Percentiles rank a stretch among this genome's conserved stretches.
phyloP scores from a whole-genome alignment of 2,329 filamentous ascomycete species.

The Ophiosphaerella herpotricha region DNA sequence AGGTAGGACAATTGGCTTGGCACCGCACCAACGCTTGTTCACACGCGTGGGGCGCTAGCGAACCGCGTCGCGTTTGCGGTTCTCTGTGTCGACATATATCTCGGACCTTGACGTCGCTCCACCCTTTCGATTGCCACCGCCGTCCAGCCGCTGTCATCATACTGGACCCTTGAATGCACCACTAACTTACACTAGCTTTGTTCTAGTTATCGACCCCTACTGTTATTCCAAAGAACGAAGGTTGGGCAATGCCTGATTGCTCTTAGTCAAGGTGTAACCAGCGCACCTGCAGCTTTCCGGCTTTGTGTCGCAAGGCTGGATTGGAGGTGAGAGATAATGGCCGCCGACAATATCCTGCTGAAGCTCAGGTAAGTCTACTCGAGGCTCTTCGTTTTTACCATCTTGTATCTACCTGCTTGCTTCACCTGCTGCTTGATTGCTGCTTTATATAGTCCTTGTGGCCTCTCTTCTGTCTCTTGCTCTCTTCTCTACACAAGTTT shows the following conservation, averaged over 20 bases:
- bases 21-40: conserved; percentile 7
- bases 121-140: conserved; percentile 1
- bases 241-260: conserved; percentile 15
- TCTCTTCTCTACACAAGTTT: background rate
- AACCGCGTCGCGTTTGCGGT: conserved; percentile 30
- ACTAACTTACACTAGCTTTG: background rate
- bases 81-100: conserved; percentile 21
- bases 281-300: background rate
- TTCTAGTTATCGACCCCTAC: background rate
- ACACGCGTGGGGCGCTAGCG: conserved; percentile 26
- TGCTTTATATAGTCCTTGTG: too few relatives aligned
- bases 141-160: conserved; percentile 3
- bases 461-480: too few relatives aligned
- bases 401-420: background rate
- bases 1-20: conserved; percentile 29
- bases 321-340: conserved; percentile 28
- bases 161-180: too few relatives aligned
- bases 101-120: conserved; percentile 16
- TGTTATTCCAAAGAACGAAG: conserved; percentile 5
- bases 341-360: conserved; percentile 33
- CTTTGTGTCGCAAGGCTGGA: conserved; percentile 1
- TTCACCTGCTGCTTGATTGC: background rate
- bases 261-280: conserved; percentile 9
- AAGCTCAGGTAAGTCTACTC: conserved; percentile 38
- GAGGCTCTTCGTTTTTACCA: background rate